These are phyloP conservation scores for Litchi chinensis DNA, from an alignment of 345 rosid genomes.

Conservation along the genomic window DNA sequence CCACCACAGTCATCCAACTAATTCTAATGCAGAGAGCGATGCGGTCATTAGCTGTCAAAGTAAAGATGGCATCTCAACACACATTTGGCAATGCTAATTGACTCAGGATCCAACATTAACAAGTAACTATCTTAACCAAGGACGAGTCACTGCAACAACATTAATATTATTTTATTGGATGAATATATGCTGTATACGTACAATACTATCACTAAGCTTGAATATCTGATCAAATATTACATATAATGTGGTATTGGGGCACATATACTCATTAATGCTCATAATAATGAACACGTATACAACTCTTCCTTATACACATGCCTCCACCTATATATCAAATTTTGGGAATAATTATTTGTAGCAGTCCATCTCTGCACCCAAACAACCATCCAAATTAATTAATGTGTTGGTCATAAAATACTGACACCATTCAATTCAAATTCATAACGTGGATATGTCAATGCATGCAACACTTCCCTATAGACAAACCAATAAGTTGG, in stretches of 20 bases:
- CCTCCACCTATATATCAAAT: slow-evolving; percentile 39
- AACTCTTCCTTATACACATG: background rate
- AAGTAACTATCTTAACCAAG: too few relatives aligned
- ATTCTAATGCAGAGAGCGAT: too few relatives aligned
- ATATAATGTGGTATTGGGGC: background rate
- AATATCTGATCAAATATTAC: background rate
- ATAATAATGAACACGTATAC: too few relatives aligned
- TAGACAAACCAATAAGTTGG: too few relatives aligned
- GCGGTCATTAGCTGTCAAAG: too few relatives aligned
- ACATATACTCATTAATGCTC: background rate
- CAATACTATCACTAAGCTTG: too few relatives aligned
- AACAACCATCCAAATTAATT: slow-evolving; percentile 8
- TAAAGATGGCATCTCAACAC: too few relatives aligned
- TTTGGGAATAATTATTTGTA: slow-evolving; percentile 61
- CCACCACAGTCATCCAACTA: too few relatives aligned
- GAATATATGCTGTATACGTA: background rate
- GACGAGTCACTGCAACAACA: too few relatives aligned
- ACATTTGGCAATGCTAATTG: too few relatives aligned
- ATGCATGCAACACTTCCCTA: background rate
- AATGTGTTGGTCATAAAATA: background rate
- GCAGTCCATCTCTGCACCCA: slow-evolving; percentile 61
- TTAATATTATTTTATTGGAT: background rate
- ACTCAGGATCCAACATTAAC: too few relatives aligned
- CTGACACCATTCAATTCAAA: background rate
- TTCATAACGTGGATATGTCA: background rate